Evolutionary conservation across 495 filamentous ascomycete species (phyloP).

Genomic region (Penicillium longicatenatum): DNA sequence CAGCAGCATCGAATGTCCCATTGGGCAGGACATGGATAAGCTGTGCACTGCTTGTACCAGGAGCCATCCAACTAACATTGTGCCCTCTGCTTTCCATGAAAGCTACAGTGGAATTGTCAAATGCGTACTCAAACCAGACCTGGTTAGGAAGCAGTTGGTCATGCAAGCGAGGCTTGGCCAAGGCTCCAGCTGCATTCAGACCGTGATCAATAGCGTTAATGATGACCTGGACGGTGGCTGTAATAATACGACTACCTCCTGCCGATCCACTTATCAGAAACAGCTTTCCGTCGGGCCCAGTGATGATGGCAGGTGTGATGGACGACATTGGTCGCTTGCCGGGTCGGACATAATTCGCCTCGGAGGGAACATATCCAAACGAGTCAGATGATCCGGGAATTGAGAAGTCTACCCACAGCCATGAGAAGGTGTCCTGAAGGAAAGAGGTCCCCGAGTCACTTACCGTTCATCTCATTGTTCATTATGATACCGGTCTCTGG

Average conservation of each 20-base stretch:
- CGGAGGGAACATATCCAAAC: slow-evolving; percentile 80
- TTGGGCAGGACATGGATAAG: slow-evolving; percentile 64
- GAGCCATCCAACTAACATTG: slow-evolving; percentile 71
- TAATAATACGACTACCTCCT: slow-evolving; percentile 88
- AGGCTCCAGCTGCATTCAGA: slow-evolving; percentile 57
- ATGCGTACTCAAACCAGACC: slow-evolving; percentile 69
- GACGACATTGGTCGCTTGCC: slow-evolving; percentile 81
- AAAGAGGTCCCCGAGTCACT: slow-evolving; percentile 1
- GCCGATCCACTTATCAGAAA: slow-evolving; percentile 76
- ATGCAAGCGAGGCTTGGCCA: slow-evolving; percentile 71
- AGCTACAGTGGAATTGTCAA: slow-evolving; percentile 64
- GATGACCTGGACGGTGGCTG: slow-evolving; percentile 74
- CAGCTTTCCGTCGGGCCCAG: slow-evolving; percentile 63
- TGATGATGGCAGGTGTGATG: slow-evolving; percentile 76
- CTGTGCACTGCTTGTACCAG: slow-evolving; percentile 70
- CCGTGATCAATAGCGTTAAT: slow-evolving; percentile 70
- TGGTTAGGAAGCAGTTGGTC: slow-evolving; percentile 79
- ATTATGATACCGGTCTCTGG: slow-evolving; percentile 83
- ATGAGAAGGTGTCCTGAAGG: background rate
- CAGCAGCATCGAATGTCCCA: slow-evolving; percentile 75
- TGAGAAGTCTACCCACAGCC: slow-evolving; percentile 57
- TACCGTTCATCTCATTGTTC: slow-evolving; percentile 94
- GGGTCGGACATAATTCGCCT: slow-evolving; percentile 78
- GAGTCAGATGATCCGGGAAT: slow-evolving; percentile 73
- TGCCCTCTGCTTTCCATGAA: slow-evolving; percentile 66